Conservation (phyloP, 2,329 filamentous ascomycete species). For the Zymoseptoria ardabiliae region DNA sequence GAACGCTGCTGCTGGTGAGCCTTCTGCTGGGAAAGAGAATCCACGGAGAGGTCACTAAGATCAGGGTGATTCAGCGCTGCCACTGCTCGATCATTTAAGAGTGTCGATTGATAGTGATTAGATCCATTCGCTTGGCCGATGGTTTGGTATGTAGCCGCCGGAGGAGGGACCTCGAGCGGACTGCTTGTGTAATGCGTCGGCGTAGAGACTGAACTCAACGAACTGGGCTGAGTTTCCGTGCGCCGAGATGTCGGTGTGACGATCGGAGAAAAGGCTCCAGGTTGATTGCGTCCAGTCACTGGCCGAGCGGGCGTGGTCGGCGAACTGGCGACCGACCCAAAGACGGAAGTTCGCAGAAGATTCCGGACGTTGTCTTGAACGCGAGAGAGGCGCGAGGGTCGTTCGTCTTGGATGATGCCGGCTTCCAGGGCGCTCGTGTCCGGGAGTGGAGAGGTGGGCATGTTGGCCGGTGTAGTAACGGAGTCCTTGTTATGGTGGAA, state of each 20-base stretch:
- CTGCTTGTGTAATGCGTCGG: slow-evolving; percentile 2
- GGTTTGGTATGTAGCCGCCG: slow-evolving; percentile 16
- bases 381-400: slow-evolving; percentile 20
- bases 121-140: slow-evolving; percentile 15
- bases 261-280: background rate
- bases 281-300: slow-evolving; percentile 2
- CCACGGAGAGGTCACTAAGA: slow-evolving; percentile 22
- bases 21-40: slow-evolving; percentile 23
- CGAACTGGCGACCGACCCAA: slow-evolving; percentile 17
- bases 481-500: background rate
- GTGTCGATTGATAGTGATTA: slow-evolving; percentile 15
- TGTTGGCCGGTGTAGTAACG: background rate
- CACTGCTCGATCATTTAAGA: slow-evolving; percentile 24
- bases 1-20: slow-evolving; percentile 12
- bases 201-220: slow-evolving; percentile 8
- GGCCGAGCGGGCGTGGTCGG: slow-evolving; percentile 13
- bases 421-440: slow-evolving; percentile 27
- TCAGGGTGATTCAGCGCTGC: slow-evolving; percentile 27
- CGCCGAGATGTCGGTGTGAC: background rate
- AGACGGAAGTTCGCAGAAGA: slow-evolving; percentile 25
- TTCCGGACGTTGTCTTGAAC: slow-evolving; percentile 30
- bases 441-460: slow-evolving; percentile 21
- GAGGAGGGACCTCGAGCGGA: slow-evolving; percentile 12
- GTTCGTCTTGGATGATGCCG: slow-evolving; percentile 27
- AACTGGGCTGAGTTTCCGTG: slow-evolving; percentile 15